These are phyloP conservation scores for Pisolithus albus DNA, from an alignment of 768 basidiomycete species.

Conservation along the genomic window DNA sequence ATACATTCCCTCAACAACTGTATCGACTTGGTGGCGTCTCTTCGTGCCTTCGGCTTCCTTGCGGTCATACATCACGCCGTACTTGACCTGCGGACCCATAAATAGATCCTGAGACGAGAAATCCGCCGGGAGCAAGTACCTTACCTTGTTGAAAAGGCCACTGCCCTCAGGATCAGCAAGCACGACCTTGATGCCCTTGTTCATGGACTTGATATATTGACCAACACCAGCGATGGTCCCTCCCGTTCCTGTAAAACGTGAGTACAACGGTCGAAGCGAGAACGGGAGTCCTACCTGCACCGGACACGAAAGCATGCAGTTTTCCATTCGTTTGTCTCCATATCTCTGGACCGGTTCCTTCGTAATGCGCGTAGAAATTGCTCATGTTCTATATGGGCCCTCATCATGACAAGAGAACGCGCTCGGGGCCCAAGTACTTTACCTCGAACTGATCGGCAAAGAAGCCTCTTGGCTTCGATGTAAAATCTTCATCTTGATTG, in stretches of 20 bases:
- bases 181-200: slow-evolving; percentile 58
- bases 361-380: slow-evolving; percentile 84
- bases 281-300: slow-evolving; percentile 56
- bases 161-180: slow-evolving; percentile 92
- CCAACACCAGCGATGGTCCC: slow-evolving; percentile 90
- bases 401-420: not conserved
- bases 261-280: not conserved
- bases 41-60: slow-evolving; percentile 92
- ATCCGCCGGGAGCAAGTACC: not conserved
- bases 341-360: slow-evolving; percentile 91
- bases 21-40: slow-evolving; percentile 90
- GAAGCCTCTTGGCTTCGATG: slow-evolving; percentile 63
- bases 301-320: slow-evolving; percentile 80
- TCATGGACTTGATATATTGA: slow-evolving; percentile 68
- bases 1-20: slow-evolving; percentile 89
- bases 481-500: not conserved
- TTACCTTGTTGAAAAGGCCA: slow-evolving; percentile 89
- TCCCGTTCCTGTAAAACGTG: slow-evolving; percentile 65
- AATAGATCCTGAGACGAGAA: not conserved
- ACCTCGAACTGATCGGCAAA: slow-evolving; percentile 97
- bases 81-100: slow-evolving; percentile 53
- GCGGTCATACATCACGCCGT: slow-evolving; percentile 92
- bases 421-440: not conserved
- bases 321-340: slow-evolving; percentile 86
- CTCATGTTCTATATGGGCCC: slow-evolving; percentile 59